These are phyloP conservation scores for Boeremia lycopersici DNA, from an alignment of 2,329 filamentous ascomycete genomes.

Conservation along the genomic window DNA sequence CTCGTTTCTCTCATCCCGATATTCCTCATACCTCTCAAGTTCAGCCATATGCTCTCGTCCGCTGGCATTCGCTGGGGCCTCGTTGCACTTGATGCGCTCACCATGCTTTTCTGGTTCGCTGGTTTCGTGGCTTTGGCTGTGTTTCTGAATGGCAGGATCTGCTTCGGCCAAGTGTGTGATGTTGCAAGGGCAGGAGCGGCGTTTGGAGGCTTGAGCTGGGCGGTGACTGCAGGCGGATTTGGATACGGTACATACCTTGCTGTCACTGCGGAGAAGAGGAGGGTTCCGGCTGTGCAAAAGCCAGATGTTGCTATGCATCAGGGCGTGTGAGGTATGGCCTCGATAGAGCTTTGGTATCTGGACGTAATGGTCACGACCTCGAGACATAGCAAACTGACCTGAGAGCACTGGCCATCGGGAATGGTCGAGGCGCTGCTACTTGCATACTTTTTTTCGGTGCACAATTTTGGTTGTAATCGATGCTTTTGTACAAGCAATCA, in stretches of 20 bases:
- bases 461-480: background rate
- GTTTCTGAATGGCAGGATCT: slow-evolving; percentile 63
- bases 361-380: background rate
- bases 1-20: slow-evolving; percentile 71
- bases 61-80: slow-evolving; percentile 65
- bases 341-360: background rate
- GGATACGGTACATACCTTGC: slow-evolving; percentile 36
- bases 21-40: slow-evolving; percentile 68
- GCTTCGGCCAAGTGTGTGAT: slow-evolving; percentile 62
- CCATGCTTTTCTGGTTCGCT: slow-evolving; percentile 88
- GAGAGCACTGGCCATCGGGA: slow-evolving; percentile 24
- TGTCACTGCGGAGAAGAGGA: slow-evolving; percentile 32
- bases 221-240: slow-evolving; percentile 51
- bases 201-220: slow-evolving; percentile 71
- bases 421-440: slow-evolving; percentile 17
- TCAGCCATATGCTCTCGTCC: slow-evolving; percentile 44
- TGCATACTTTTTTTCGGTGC: background rate
- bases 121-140: slow-evolving; percentile 80
- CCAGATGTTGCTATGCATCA: slow-evolving; percentile 49
- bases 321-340: slow-evolving; percentile 39
- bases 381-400: background rate
- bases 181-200: slow-evolving; percentile 67
- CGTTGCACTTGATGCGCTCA: slow-evolving; percentile 71
- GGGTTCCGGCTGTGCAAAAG: slow-evolving; percentile 19
- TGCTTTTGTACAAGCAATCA: background rate